These are phyloP conservation scores for Sherardia arvensis DNA, from an alignment of 257 asterid genomes.

Conservation along the genomic window DNA sequence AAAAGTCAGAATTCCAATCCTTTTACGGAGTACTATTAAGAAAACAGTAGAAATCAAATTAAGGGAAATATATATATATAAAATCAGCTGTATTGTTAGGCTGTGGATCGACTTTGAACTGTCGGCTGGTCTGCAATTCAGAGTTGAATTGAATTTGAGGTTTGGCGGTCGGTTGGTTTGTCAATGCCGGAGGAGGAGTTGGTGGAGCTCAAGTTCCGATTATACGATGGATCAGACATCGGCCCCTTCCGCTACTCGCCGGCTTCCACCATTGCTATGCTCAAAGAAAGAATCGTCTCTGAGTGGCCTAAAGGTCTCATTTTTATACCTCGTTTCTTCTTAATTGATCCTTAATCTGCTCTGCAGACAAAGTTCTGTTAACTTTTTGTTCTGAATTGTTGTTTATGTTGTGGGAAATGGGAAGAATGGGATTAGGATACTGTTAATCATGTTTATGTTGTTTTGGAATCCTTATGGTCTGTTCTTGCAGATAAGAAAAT, in stretches of 20 bases:
- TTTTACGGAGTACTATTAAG: background rate
- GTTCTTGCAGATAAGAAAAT: slow-evolving; percentile 54
- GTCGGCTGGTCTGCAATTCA: background rate
- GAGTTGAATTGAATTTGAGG: background rate
- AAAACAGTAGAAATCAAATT: background rate
- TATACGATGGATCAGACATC: slow-evolving; percentile 91
- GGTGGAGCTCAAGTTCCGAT: slow-evolving; percentile 79
- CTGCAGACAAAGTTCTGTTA: background rate
- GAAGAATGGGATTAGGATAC: background rate
- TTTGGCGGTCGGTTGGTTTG: slow-evolving; percentile 1
- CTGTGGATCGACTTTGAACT: background rate
- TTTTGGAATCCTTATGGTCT: no score
- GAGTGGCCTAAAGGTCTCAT: slow-evolving; percentile 36
- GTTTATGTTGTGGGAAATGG: background rate
- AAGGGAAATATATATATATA: background rate
- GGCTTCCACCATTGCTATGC: slow-evolving; percentile 75
- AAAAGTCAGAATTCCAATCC: background rate
- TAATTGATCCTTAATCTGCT: background rate
- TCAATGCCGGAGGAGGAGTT: slow-evolving; percentile 43
- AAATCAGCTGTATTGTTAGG: background rate
- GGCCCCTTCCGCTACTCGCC: slow-evolving; percentile 88
- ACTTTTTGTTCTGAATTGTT: background rate
- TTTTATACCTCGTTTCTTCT: background rate
- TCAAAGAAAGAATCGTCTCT: slow-evolving; percentile 63
- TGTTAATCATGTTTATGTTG: no score